These are phyloP conservation scores for Saxophila tyrrhenica DNA, from an alignment of 495 filamentous ascomycete species.

Conservation along the genomic window DNA sequence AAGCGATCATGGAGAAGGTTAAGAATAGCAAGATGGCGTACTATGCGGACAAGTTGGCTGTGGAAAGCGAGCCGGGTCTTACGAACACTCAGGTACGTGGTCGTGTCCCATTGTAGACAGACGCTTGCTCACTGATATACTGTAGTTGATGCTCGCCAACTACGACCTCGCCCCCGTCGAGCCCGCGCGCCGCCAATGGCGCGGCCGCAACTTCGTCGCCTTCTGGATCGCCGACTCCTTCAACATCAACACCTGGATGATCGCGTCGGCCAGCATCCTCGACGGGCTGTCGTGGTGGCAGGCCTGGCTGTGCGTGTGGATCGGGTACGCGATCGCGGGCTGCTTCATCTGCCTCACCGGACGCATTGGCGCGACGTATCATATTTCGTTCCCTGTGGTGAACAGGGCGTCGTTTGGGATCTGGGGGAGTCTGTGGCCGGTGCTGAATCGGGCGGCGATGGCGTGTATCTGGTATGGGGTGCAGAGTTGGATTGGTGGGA, in stretches of 20 bases:
- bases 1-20: not conserved
- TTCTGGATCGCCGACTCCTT: conserved; percentile 89
- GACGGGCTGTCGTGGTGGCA: conserved; percentile 88
- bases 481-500: conserved; percentile 19
- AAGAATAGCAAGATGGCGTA: not conserved
- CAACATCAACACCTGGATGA: conserved; percentile 99
- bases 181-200: conserved; percentile 75
- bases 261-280: conserved; percentile 70
- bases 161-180: conserved; percentile 86
- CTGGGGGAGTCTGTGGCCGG: conserved; percentile 59
- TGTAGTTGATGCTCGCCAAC: conserved; percentile 89
- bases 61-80: conserved; percentile 65
- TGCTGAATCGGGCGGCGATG: conserved; percentile 80
- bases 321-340: conserved; percentile 16
- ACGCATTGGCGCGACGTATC: conserved; percentile 28
- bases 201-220: conserved; percentile 74
- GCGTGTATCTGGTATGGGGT: conserved; percentile 55
- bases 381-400: conserved; percentile 33
- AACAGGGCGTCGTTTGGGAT: conserved; percentile 30
- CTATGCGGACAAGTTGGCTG: conserved; percentile 27
- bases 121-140: conserved; percentile 35
- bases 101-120: not conserved
- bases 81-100: conserved; percentile 63
- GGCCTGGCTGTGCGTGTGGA: conserved; percentile 67
- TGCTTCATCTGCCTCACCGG: conserved; percentile 16